phyloP scores from a whole-genome alignment of 257 asterid genomes.

The Solanum infundibuliforme region DNA sequence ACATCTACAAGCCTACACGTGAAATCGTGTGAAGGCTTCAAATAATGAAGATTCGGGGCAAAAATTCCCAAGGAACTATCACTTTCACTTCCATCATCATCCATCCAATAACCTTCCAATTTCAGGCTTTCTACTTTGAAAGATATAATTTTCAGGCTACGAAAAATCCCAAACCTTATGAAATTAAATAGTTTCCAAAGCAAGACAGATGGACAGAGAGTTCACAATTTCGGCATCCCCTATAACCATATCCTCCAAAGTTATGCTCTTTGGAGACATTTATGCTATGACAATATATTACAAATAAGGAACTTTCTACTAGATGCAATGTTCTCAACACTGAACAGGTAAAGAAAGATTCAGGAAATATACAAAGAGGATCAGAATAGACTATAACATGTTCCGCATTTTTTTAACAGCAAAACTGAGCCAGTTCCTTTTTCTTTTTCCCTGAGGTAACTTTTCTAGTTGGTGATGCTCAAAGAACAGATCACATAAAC shows the following conservation, averaged over 20 bases:
- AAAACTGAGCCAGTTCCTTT: not conserved
- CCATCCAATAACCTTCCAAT: not conserved
- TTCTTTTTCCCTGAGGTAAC: not conserved
- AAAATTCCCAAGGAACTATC: not conserved
- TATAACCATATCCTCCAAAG: not conserved
- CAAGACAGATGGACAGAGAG: not conserved
- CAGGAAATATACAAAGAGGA: not conserved
- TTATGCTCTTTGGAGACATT: not conserved
- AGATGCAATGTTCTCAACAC: not conserved
- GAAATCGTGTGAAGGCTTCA: not conserved
- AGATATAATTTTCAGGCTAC: not conserved
- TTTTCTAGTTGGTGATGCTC: not conserved
- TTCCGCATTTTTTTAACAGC: not conserved
- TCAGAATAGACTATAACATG: not conserved
- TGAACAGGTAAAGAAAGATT: not conserved
- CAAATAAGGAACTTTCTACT: not conserved
- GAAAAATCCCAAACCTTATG: not conserved
- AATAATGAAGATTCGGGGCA: not conserved
- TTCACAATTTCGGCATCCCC: not conserved
- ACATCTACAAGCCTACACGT: not conserved
- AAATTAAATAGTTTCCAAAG: not conserved
- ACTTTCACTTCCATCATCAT: not conserved
- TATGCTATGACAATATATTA: not conserved
- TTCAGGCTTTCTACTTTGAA: not conserved
- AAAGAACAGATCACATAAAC: not conserved